phyloP scores from a whole-genome alignment of 1,284 basidiomycete genomes.

The Clitocybe nebularis region DNA sequence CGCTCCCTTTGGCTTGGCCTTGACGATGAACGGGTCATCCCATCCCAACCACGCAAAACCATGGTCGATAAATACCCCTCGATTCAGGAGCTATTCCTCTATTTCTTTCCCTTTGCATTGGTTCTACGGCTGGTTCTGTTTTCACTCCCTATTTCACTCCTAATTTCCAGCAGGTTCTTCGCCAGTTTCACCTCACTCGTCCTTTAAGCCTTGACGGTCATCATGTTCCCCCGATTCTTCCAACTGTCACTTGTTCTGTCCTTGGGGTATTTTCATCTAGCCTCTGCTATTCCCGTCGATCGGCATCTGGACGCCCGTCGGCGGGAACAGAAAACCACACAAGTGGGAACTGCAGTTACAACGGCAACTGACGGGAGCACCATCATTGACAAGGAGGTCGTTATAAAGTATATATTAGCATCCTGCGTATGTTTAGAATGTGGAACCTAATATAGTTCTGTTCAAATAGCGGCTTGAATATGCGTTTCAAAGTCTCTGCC shows the following conservation, averaged over 20 bases:
- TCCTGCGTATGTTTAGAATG: no score
- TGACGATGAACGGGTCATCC: no score
- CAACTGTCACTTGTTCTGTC: constrained; percentile 3
- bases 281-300: constrained; percentile 9
- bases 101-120: not conserved
- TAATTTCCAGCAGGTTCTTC: not conserved
- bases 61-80: no score
- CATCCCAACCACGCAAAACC: no score
- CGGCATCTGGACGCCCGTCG: constrained; percentile 9
- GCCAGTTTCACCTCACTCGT: not conserved
- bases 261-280: constrained; percentile 1
- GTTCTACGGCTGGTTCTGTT: constrained; percentile 8
- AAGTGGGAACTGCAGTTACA: constrained; percentile 7
- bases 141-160: not conserved
- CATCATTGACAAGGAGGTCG: constrained; percentile 21
- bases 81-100: no score
- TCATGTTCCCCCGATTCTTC: constrained; percentile 4
- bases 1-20: no score
- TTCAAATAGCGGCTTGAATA: constrained; percentile 17
- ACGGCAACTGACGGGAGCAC: constrained; percentile 23
- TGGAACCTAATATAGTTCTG: no score
- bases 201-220: constrained; percentile 8
- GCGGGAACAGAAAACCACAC: constrained; percentile 7
- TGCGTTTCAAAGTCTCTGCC: constrained; percentile 24
- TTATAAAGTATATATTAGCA: constrained; percentile 19